Conservation (phyloP, 352 stramenopile species). For the Phytophthora agathidicida region DNA sequence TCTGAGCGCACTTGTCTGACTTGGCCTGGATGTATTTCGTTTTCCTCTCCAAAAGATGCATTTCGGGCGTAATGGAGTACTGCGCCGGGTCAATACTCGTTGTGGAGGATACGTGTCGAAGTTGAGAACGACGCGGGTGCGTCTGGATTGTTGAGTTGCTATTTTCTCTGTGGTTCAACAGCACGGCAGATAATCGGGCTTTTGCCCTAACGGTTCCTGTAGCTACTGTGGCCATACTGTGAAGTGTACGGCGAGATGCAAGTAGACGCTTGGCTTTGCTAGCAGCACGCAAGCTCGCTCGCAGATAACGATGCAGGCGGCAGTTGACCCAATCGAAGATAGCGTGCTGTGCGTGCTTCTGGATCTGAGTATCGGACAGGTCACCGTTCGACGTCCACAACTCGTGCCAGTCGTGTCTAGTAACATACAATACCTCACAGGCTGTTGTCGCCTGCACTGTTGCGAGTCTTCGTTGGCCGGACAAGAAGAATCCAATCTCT, state of each 20-base stretch:
- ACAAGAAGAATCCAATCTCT: slow-evolving; percentile 74
- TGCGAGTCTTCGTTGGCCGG: slow-evolving; percentile 57
- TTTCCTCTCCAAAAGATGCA: slow-evolving; percentile 65
- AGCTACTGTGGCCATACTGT: slow-evolving; percentile 1
- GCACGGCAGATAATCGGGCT: slow-evolving; percentile 5
- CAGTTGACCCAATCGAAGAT: slow-evolving; percentile 66
- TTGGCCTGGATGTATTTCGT: slow-evolving; percentile 61
- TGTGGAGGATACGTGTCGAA: not conserved
- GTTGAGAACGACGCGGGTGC: not conserved
- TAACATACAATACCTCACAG: slow-evolving; percentile 69
- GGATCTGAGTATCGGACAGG: slow-evolving; percentile 46
- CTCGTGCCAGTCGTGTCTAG: slow-evolving; percentile 67
- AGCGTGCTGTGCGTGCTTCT: slow-evolving; percentile 58
- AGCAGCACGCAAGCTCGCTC: slow-evolving; percentile 39
- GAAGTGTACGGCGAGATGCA: slow-evolving; percentile 8
- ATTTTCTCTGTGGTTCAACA: slow-evolving; percentile 7
- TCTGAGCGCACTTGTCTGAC: slow-evolving; percentile 44
- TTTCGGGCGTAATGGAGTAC: slow-evolving; percentile 43
- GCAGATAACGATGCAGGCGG: slow-evolving; percentile 50
- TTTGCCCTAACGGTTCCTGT: slow-evolving; percentile 16
- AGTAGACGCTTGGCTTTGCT: slow-evolving; percentile 48
- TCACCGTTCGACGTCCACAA: slow-evolving; percentile 50
- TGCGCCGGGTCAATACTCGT: not conserved
- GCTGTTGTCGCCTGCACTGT: slow-evolving; percentile 64
- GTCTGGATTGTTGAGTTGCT: not conserved